Conservation (phyloP, 78 protist species). For the Pigoraptor vietnamica region DNA sequence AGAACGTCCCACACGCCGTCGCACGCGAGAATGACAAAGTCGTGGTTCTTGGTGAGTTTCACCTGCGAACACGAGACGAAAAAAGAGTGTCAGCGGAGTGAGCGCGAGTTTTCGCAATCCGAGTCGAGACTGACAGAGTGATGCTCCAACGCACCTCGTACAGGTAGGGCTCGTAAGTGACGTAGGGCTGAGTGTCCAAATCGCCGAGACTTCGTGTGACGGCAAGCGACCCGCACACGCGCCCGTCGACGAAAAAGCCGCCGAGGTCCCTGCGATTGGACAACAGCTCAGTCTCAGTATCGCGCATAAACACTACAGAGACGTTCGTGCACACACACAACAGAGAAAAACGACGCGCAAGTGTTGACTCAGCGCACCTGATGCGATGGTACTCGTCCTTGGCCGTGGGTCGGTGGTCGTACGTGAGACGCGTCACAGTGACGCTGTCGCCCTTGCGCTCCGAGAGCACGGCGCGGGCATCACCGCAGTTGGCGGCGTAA, state of each 20-base stretch:
- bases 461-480: not conserved
- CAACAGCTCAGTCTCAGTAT: too few relatives aligned
- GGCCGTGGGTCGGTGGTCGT: not conserved
- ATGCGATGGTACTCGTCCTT: not conserved
- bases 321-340: not conserved
- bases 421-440: not conserved
- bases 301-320: not conserved
- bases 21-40: conserved; percentile 39
- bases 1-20: conserved; percentile 63
- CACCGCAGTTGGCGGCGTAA: not conserved
- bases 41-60: conserved; percentile 10
- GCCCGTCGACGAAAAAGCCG: not conserved
- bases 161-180: not conserved
- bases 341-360: not conserved
- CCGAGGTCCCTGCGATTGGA: not conserved
- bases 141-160: not conserved
- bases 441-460: not conserved
- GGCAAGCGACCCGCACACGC: not conserved
- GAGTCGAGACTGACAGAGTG: not conserved
- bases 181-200: not conserved
- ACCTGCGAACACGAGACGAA: not conserved
- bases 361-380: not conserved
- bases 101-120: too few relatives aligned
- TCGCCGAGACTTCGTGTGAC: not conserved
- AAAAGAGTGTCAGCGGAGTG: too few relatives aligned